Conservation (phyloP, 805 yeast species). For the Lachancea dasiensis region DNA sequence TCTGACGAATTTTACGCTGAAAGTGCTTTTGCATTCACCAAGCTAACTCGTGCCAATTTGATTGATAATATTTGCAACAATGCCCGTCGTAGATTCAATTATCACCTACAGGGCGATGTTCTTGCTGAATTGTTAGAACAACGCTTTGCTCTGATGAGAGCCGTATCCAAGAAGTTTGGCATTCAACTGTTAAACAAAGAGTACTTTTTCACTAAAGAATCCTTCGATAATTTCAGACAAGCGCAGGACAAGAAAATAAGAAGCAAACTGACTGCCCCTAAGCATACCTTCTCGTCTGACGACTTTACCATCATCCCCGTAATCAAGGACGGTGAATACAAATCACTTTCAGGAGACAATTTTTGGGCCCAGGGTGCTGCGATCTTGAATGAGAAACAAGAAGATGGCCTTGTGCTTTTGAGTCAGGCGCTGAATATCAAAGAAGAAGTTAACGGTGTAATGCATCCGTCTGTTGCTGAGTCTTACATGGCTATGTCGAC, state of each 20-base stretch:
- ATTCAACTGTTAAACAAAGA: slow-evolving; percentile 65
- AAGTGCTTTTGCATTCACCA: slow-evolving; percentile 37
- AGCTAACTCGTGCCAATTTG: slow-evolving; percentile 44
- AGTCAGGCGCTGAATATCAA: slow-evolving; percentile 64
- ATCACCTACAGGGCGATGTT: slow-evolving; percentile 48
- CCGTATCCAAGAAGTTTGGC: slow-evolving; percentile 72
- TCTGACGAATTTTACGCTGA: slow-evolving; percentile 44
- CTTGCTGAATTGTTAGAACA: slow-evolving; percentile 29
- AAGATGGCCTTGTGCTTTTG: slow-evolving; percentile 57
- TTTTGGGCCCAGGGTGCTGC: slow-evolving; percentile 59
- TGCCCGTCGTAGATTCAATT: slow-evolving; percentile 60
- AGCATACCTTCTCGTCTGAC: slow-evolving; percentile 46
- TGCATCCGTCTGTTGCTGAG: slow-evolving; percentile 74
- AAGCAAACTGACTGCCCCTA: slow-evolving; percentile 25
- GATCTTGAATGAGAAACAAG: slow-evolving; percentile 38
- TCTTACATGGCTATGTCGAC: slow-evolving; percentile 63
- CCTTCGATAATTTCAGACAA: slow-evolving; percentile 28
- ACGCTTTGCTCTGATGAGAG: slow-evolving; percentile 51
- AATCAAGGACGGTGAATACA: slow-evolving; percentile 64
- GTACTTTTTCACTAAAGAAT: slow-evolving; percentile 38
- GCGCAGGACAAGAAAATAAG: slow-evolving; percentile 35
- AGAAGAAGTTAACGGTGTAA: slow-evolving; percentile 77
- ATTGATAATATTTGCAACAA: slow-evolving; percentile 42
- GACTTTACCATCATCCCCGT: slow-evolving; percentile 73
- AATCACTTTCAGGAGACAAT: slow-evolving; percentile 66